Evolutionary conservation across 352 stramenopile genomes (phyloP).

Genomic region (Thalassiosira exigua): DNA sequence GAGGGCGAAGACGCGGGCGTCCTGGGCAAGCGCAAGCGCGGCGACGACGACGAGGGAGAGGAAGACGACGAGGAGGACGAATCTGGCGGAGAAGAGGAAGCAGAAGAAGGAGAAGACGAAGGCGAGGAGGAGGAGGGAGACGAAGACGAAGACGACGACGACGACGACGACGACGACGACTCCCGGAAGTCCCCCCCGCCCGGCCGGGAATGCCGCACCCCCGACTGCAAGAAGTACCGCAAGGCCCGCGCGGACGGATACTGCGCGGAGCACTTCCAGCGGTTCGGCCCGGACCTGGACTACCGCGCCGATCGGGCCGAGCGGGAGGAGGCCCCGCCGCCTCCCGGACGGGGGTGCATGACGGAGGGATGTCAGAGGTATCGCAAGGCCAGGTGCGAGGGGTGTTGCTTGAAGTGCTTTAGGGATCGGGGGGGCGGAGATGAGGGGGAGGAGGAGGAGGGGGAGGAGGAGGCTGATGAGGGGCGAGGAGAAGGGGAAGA

Average conservation of each 20-base stretch:
- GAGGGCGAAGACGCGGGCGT: not conserved
- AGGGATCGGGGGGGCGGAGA: not conserved
- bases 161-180: not conserved
- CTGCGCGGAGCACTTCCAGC: not conserved
- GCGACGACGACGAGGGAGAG: no score
- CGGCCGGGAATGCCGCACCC: not conserved
- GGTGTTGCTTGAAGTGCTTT: conserved; percentile 24
- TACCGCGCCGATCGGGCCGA: no score
- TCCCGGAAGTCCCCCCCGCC: not conserved
- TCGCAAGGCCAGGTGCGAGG: conserved; percentile 17
- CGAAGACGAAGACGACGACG: not conserved
- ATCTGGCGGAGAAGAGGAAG: not conserved
- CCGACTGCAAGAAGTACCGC: not conserved
- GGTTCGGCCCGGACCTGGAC: not conserved
- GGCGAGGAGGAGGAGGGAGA: not conserved
- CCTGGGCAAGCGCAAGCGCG: no score
- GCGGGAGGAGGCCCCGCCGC: not conserved
- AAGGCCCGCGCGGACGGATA: not conserved
- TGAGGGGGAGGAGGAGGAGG: not conserved
- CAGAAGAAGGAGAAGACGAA: no score
- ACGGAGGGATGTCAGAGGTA: conserved; percentile 25
- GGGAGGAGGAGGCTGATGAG: not conserved
- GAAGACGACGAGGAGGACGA: not conserved
- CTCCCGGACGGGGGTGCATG: conserved; percentile 15
- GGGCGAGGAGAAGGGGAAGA: not conserved